Percentiles rank a stretch among this genome's conserved stretches.
phyloP scores from a whole-genome alignment of 208 protist genomes.

The Leishmania martiniquensis region DNA sequence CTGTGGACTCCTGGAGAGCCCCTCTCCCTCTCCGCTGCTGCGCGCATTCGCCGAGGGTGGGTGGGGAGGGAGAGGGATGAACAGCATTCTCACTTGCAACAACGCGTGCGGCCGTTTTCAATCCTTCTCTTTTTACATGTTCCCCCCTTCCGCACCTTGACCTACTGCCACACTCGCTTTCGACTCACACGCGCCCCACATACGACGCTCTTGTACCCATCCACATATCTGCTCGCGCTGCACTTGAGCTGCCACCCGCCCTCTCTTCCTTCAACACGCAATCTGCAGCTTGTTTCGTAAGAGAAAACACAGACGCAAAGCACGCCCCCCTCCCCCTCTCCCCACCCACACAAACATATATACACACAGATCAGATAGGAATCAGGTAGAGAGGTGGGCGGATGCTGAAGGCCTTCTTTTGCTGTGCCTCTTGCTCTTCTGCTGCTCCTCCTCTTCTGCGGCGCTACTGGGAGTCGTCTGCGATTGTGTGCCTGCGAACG shows the following conservation, averaged over 20 bases:
- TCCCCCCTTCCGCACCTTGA: background rate
- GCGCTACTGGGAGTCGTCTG: background rate
- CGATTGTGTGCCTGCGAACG: background rate
- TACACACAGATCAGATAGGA: constrained; percentile 1
- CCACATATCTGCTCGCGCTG: background rate
- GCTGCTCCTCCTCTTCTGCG: background rate
- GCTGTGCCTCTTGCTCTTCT: background rate
- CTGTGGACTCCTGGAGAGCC: background rate
- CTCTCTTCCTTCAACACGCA: background rate
- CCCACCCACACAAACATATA: background rate
- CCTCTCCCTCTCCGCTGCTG: background rate
- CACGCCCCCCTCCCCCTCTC: background rate
- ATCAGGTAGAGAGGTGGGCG: background rate
- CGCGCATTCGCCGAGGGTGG: background rate
- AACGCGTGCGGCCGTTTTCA: background rate
- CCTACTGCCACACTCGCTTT: background rate
- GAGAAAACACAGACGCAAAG: background rate
- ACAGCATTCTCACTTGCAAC: background rate
- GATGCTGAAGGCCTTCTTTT: background rate
- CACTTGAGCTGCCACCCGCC: background rate
- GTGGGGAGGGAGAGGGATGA: background rate
- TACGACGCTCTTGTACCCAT: background rate
- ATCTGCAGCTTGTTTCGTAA: background rate
- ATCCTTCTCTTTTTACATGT: background rate
- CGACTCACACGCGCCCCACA: background rate